Conservation (phyloP, 1,139 yeast species). For the Hansenula sp. region DNA sequence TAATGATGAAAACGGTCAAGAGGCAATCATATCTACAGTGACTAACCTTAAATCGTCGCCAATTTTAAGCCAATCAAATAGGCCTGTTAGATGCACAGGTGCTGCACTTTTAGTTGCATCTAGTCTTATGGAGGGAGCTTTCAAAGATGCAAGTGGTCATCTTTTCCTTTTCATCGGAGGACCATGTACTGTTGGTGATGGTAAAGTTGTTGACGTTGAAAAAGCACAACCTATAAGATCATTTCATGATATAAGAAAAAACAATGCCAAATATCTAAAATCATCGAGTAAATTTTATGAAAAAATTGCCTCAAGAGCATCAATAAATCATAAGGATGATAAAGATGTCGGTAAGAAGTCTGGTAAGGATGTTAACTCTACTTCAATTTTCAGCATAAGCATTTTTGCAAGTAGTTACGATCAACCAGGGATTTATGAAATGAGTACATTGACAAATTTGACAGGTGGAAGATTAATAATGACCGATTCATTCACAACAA, state of each 20-base stretch:
- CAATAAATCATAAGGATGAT: slow-evolving; percentile 41
- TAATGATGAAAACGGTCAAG: background rate
- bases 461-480: slow-evolving; percentile 63
- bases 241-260: slow-evolving; percentile 56
- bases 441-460: slow-evolving; percentile 52
- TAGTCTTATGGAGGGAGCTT: slow-evolving; percentile 48
- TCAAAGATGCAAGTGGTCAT: slow-evolving; percentile 55
- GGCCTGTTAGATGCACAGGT: slow-evolving; percentile 51
- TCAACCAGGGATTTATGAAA: slow-evolving; percentile 66
- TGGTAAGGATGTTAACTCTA: background rate
- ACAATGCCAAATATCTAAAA: slow-evolving; percentile 54
- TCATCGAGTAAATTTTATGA: slow-evolving; percentile 55
- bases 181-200: slow-evolving; percentile 63
- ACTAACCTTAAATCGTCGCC: slow-evolving; percentile 28
- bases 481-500: slow-evolving; percentile 61
- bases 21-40: slow-evolving; percentile 30
- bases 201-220: slow-evolving; percentile 53
- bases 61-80: background rate
- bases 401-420: slow-evolving; percentile 66
- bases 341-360: background rate
- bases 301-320: slow-evolving; percentile 37
- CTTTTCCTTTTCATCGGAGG: slow-evolving; percentile 60
- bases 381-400: slow-evolving; percentile 45
- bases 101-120: slow-evolving; percentile 56
- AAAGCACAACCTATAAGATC: slow-evolving; percentile 63